Evolutionary conservation across 306 rosid genomes (phyloP).

Genomic region (Begonia peltatifolia): DNA sequence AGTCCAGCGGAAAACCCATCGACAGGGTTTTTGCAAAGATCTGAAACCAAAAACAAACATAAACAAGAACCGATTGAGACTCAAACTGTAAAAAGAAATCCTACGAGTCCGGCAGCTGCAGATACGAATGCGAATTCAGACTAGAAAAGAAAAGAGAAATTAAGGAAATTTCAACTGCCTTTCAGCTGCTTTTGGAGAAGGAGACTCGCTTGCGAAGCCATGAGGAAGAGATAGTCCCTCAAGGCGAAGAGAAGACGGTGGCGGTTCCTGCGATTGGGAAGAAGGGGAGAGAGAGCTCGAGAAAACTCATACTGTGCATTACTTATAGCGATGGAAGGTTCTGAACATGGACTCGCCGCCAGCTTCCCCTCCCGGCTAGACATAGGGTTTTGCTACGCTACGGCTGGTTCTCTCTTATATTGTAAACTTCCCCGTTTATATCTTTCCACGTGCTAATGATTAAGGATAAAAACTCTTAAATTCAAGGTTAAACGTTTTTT

Average conservation of each 20-base stretch:
- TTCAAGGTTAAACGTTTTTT: too few relatives aligned
- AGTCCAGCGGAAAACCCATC: slow-evolving; percentile 97
- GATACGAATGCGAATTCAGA: background rate
- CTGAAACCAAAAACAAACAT: slow-evolving; percentile 19
- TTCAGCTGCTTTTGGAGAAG: slow-evolving; percentile 94
- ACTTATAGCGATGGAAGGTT: background rate
- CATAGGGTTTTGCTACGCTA: too few relatives aligned
- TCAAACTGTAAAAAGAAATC: slow-evolving; percentile 10
- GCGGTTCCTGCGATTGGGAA: slow-evolving; percentile 16
- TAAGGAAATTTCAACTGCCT: slow-evolving; percentile 22
- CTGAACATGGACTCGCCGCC: background rate
- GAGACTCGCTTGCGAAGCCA: slow-evolving; percentile 92
- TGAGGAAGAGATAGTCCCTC: slow-evolving; percentile 7
- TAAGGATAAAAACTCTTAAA: too few relatives aligned
- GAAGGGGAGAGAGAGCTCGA: slow-evolving; percentile 6
- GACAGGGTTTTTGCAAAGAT: slow-evolving; percentile 92
- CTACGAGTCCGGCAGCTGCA: background rate
- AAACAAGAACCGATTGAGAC: slow-evolving; percentile 6
- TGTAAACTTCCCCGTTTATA: too few relatives aligned
- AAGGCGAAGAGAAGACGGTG: slow-evolving; percentile 5
- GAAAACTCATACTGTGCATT: background rate
- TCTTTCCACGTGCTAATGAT: too few relatives aligned
- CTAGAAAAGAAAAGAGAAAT: background rate
- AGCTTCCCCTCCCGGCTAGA: background rate
- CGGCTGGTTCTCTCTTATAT: too few relatives aligned